Base-by-base conservation (phyloP, 1,139 yeast species). In the Geotrichum reessii region DNA sequence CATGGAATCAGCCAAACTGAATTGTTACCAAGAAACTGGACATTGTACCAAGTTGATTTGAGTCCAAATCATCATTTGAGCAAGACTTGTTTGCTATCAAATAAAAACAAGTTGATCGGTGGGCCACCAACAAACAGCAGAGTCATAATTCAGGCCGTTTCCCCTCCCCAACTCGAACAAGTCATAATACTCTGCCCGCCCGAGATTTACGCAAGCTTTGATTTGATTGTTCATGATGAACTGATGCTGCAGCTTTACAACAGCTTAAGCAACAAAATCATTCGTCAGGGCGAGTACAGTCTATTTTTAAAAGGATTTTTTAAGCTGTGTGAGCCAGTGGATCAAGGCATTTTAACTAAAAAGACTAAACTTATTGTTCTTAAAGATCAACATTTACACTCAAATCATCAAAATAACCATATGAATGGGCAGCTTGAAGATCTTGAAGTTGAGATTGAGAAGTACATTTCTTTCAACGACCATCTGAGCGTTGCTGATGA, bases 291-390 rank as follows among this genome's bases (percentile, higher is more conserved):
- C 17, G 68, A 67, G 42, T 63, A 59, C 37, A 56, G 68, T 28
- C 61, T 64, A 9, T 11, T 37, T 17, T 22, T 52, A 9, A 42
- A 25, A 11, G 59, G 56, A n/a, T 53, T 65, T 8, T 79, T 87
- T 4, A 69, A 81, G 7, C 78, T 85, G 40, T 82, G 91, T 68
- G 95, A 87, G 64, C 95, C 96, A 0, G 78, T 83, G 0, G 81
- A 81, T 50, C 95, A 87, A 68, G 96, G 96, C 0, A 52, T 70
- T 7, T 65, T 70, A n/a, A 70, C 79, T 2, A 70, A 71, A 47
- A 63, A 63, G 1, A 83, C 90, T 0, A 74, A 74, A 28, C 73
- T 86, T n/a, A 78, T 84, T 1, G 71, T 86, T 54, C 79, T 84
- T 19, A 80, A 78, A 62, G 76, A 73, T 33, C 63, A 67, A n/a